A percentile compares a stretch with the other conserved stretches of the same genome.
Conservation (phyloP, 1,284 basidiomycete species). For the Vanrija sp. region DNA sequence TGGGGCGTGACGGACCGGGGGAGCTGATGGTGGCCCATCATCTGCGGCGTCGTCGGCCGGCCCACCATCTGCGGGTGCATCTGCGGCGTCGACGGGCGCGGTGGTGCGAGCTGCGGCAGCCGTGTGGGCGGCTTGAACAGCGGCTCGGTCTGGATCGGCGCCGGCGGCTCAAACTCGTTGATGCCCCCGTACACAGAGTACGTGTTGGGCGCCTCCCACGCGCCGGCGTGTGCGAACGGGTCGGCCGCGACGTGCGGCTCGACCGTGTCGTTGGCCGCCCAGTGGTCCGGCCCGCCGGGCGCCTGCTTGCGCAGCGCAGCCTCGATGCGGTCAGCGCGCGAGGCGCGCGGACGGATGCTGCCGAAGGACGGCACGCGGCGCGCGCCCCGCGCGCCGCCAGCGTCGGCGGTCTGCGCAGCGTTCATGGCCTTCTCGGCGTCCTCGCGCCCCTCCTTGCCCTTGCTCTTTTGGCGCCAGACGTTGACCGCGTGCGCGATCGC, state of each 20-base stretch:
- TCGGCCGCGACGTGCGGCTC: constrained; percentile 1
- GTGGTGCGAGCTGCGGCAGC: neutral
- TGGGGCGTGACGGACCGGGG: neutral
- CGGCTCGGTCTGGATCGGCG: neutral
- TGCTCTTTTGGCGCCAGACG: constrained; percentile 11
- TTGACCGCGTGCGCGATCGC: constrained; percentile 10
- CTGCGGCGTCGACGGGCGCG: neutral
- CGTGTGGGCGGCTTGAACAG: constrained; percentile 3
- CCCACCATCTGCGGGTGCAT: neutral
- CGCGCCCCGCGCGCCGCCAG: neutral
- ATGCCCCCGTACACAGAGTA: constrained; percentile 5
- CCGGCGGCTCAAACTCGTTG: neutral
- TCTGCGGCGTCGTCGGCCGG: neutral
- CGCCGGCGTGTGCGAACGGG: constrained; percentile 5
- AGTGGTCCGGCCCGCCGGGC: neutral
- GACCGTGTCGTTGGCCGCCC: neutral
- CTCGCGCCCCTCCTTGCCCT: neutral
- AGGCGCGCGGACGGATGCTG: neutral
- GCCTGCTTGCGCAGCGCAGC: neutral
- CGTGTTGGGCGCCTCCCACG: constrained; percentile 2
- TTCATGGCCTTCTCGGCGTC: too few relatives aligned
- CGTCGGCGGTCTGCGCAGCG: too few relatives aligned
- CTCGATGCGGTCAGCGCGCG: neutral
- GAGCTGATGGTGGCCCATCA: too few relatives aligned
- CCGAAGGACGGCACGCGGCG: neutral